Conservation (phyloP, 768 basidiomycete genomes). For the Trametes villosa region DNA sequence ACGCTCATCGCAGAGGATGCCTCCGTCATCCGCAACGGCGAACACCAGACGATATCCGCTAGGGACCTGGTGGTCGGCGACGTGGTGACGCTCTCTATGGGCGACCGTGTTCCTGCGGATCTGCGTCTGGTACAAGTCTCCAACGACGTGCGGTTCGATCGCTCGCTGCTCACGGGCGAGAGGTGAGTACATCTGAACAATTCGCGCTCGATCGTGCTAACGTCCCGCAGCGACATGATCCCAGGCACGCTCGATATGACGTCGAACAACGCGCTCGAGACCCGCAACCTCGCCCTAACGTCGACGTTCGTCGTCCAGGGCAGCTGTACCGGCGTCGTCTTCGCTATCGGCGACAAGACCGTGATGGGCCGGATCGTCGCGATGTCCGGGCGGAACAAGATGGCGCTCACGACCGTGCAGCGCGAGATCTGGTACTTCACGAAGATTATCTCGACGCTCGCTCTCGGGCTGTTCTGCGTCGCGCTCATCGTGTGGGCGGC, state of each 20-base stretch:
- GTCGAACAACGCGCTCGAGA: conserved; percentile 38
- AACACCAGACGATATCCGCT: conserved; percentile 49
- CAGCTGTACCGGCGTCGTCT: conserved; percentile 50
- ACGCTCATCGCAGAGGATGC: conserved; percentile 69
- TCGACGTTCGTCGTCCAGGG: conserved; percentile 57
- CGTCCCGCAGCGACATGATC: conserved; percentile 42
- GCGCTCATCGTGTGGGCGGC: conserved; percentile 40
- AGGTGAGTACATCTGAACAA: conserved; percentile 41
- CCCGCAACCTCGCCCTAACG: conserved; percentile 64
- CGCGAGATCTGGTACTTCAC: conserved; percentile 55
- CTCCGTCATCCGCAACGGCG: conserved; percentile 59
- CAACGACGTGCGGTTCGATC: conserved; percentile 63
- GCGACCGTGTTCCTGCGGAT: conserved; percentile 75
- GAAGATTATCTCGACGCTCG: conserved; percentile 51
- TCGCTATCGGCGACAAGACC: conserved; percentile 54
- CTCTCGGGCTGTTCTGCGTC: conserved; percentile 44
- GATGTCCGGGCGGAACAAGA: conserved; percentile 51
- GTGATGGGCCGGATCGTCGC: conserved; percentile 55
- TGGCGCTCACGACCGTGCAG: conserved; percentile 52
- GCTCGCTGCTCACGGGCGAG: conserved; percentile 69
- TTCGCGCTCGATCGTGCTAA: conserved; percentile 36
- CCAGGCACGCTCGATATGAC: conserved; percentile 49
- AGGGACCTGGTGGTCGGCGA: conserved; percentile 70
- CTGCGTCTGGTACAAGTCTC: conserved; percentile 63
- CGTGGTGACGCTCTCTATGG: conserved; percentile 62